These are phyloP conservation scores for Carex scoparia DNA, from an alignment of 176 grass and related monocot genomes.

Conservation along the genomic window DNA sequence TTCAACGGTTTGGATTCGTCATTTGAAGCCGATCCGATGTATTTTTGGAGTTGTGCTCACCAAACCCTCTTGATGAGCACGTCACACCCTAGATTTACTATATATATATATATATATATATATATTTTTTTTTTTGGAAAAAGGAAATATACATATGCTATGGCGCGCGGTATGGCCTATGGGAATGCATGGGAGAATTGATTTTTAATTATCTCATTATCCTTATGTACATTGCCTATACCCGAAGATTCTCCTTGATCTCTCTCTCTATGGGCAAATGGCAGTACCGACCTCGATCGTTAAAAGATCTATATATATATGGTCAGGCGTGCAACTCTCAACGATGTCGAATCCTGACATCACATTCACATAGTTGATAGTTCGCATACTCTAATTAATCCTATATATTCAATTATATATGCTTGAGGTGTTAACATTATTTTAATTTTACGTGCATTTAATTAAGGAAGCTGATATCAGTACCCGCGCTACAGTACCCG, in stretches of 20 bases:
- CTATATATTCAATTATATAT: background rate
- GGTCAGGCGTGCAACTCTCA: background rate
- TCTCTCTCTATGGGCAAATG: background rate
- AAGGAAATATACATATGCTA: too few relatives aligned
- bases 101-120: too few relatives aligned
- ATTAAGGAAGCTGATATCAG: too few relatives aligned
- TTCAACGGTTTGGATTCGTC: too few relatives aligned
- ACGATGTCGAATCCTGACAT: conserved; percentile 1
- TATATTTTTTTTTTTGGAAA: too few relatives aligned
- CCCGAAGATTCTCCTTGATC: background rate
- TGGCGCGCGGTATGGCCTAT: too few relatives aligned
- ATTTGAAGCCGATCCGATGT: too few relatives aligned
- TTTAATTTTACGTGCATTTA: background rate
- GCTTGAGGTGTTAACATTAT: background rate
- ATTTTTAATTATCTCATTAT: background rate
- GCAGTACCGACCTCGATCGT: background rate
- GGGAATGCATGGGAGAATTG: background rate
- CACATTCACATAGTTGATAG: background rate
- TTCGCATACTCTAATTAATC: background rate
- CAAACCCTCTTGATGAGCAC: too few relatives aligned
- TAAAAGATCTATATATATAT: background rate
- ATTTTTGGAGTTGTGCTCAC: too few relatives aligned
- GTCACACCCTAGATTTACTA: too few relatives aligned
- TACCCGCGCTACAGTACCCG: too few relatives aligned
- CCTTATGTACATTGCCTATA: background rate